A percentile compares a stretch with the other conserved stretches of the same genome.
Conservation (phyloP, 495 filamentous ascomycete genomes). For the Neurospora sp. region DNA sequence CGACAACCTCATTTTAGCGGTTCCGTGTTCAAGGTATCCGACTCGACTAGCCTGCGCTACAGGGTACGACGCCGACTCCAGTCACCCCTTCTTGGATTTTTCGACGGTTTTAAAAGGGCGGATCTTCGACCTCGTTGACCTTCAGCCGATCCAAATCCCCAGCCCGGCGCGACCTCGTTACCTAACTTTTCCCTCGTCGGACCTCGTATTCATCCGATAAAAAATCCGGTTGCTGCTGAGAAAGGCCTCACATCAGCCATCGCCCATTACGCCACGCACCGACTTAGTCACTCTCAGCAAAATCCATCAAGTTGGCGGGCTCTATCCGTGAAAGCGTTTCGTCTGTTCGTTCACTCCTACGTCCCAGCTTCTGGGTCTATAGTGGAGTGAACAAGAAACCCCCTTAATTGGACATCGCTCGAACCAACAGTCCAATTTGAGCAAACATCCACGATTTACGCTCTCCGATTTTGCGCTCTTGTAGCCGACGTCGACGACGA, state of each 20-base stretch:
- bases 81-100: neutral
- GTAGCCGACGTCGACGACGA: slow-evolving; percentile 1
- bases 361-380: slow-evolving; percentile 84
- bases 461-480: neutral
- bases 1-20: neutral
- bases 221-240: neutral
- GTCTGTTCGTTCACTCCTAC: slow-evolving; percentile 84
- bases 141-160: neutral
- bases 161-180: neutral
- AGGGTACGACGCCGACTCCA: neutral
- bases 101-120: neutral
- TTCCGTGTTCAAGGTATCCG: neutral
- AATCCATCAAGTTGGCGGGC: slow-evolving; percentile 95
- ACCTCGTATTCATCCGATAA: neutral
- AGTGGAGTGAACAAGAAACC: slow-evolving; percentile 94
- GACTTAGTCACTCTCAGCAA: neutral
- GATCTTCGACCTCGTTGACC: neutral
- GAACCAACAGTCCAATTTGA: slow-evolving; percentile 3
- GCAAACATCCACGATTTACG: neutral
- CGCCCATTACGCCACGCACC: neutral
- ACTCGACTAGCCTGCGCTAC: neutral
- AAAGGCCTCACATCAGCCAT: neutral
- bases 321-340: slow-evolving; percentile 64
- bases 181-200: neutral
- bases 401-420: slow-evolving; percentile 68